phyloP scores from a whole-genome alignment of 306 rosid species.

The Astragalus membranaceus region DNA sequence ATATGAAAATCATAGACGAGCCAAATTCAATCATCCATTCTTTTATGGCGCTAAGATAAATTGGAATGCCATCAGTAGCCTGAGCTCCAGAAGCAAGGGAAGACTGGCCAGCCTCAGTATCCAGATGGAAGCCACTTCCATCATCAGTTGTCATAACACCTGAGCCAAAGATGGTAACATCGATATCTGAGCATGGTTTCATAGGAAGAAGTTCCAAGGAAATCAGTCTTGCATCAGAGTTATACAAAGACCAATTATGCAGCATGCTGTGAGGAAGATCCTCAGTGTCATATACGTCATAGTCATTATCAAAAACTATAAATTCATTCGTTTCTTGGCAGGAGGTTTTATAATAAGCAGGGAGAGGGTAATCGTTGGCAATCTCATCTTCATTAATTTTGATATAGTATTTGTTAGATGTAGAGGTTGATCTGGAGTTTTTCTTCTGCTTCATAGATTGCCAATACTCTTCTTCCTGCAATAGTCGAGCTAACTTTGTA shows the following conservation, averaged over 20 bases:
- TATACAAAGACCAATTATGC: constrained; percentile 83
- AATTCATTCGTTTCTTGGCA: constrained; percentile 71
- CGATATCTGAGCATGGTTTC: constrained; percentile 90
- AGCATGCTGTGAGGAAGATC: constrained; percentile 85
- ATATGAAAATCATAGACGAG: constrained; percentile 73
- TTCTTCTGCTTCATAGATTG: constrained; percentile 61
- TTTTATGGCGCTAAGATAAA: constrained; percentile 81
- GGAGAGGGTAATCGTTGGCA: constrained; percentile 88
- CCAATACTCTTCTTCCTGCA: constrained; percentile 91
- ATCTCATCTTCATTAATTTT: constrained; percentile 93
- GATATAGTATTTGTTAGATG: constrained; percentile 57
- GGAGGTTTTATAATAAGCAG: constrained; percentile 76
- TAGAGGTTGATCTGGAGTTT: constrained; percentile 33
- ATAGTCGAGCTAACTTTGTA: constrained; percentile 60
- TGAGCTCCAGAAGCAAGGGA: constrained; percentile 44
- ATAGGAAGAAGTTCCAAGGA: constrained; percentile 96
- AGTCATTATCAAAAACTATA: constrained; percentile 51
- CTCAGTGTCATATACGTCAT: constrained; percentile 43
- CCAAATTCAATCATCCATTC: constrained; percentile 99
- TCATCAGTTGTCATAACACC: constrained; percentile 84
- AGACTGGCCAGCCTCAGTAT: constrained; percentile 53
- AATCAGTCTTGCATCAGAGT: constrained; percentile 78
- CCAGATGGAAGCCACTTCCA: constrained; percentile 81
- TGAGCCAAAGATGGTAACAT: constrained; percentile 85
- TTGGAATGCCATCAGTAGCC: constrained; percentile 73